Percentiles rank a stretch among this genome's conserved stretches.
Evolutionary conservation across 768 basidiomycete genomes (phyloP).

Genomic region (Podaxis sp.): DNA sequence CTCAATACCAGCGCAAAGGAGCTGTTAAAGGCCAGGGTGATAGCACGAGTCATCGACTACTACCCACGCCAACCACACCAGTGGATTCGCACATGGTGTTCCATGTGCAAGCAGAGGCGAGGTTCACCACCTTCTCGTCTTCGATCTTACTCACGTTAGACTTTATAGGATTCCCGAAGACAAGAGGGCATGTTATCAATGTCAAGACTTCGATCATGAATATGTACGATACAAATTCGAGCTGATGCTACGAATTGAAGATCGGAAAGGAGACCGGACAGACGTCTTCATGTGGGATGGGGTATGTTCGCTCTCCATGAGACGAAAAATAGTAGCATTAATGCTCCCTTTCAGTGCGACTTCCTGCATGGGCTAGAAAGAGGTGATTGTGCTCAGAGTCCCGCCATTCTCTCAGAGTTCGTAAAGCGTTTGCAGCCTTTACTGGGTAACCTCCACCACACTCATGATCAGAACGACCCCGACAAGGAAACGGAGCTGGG

Average conservation of each 20-base stretch:
- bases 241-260: constrained; percentile 51
- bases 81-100: constrained; percentile 50
- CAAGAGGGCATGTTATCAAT: constrained; percentile 47
- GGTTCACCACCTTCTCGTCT: constrained; percentile 16
- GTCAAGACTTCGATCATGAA: constrained; percentile 53
- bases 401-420: neutral
- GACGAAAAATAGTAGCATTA: neutral
- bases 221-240: constrained; percentile 48
- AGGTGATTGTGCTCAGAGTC: neutral
- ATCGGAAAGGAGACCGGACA: constrained; percentile 43
- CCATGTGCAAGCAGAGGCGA: constrained; percentile 52
- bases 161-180: constrained; percentile 42
- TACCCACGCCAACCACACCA: constrained; percentile 51
- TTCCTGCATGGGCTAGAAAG: constrained; percentile 44
- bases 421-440: constrained; percentile 7
- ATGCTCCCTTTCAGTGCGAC: constrained; percentile 31
- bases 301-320: constrained; percentile 25
- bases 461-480: neutral
- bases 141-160: constrained; percentile 2
- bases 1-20: constrained; percentile 30
- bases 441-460: neutral
- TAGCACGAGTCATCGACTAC: constrained; percentile 55
- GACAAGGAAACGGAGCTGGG: neutral
- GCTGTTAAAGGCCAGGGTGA: constrained; percentile 40
- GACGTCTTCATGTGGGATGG: constrained; percentile 50